phyloP scores from a whole-genome alignment of 1,139 yeast genomes.

The Suhomyces choctaworum region DNA sequence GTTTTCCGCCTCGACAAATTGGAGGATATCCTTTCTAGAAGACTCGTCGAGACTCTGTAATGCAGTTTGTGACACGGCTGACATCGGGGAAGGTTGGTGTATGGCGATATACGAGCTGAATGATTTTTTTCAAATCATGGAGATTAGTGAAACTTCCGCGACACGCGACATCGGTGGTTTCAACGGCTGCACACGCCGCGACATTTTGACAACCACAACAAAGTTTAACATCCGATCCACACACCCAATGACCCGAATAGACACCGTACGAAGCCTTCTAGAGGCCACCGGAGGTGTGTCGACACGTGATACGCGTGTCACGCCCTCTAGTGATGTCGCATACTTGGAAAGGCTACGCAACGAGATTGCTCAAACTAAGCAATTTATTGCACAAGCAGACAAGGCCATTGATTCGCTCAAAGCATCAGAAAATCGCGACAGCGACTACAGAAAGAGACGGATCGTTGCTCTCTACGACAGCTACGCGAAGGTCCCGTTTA shows the following conservation, averaged over 20 bases:
- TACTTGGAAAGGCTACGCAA: constrained; percentile 30
- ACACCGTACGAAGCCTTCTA: constrained; percentile 1
- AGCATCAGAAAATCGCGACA: constrained; percentile 3
- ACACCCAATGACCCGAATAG: constrained; percentile 7
- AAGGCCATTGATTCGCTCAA: constrained; percentile 21
- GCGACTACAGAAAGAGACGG: constrained; percentile 1
- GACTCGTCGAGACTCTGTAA: constrained; percentile 66
- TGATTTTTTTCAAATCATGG: too few species aligned
- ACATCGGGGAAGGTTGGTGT: constrained; percentile 46
- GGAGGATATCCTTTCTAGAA: constrained; percentile 71
- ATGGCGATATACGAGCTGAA: too few species aligned
- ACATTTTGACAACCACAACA: constrained; percentile 6
- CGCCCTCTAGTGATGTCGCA: constrained; percentile 5
- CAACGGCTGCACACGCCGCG: constrained; percentile 1
- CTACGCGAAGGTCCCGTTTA: constrained; percentile 32
- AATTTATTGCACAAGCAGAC: constrained; percentile 33
- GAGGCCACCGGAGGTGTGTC: neutral
- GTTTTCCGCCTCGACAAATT: constrained; percentile 79
- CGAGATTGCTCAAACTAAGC: constrained; percentile 30
- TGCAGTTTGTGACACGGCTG: constrained; percentile 59
- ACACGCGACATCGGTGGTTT: constrained; percentile 3
- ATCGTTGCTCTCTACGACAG: constrained; percentile 28
- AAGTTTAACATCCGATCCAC: neutral
- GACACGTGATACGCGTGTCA: neutral
- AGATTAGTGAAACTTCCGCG: too few species aligned